Conservation (phyloP, 2,329 filamentous ascomycete genomes). For the Colletotrichum paranaense region DNA sequence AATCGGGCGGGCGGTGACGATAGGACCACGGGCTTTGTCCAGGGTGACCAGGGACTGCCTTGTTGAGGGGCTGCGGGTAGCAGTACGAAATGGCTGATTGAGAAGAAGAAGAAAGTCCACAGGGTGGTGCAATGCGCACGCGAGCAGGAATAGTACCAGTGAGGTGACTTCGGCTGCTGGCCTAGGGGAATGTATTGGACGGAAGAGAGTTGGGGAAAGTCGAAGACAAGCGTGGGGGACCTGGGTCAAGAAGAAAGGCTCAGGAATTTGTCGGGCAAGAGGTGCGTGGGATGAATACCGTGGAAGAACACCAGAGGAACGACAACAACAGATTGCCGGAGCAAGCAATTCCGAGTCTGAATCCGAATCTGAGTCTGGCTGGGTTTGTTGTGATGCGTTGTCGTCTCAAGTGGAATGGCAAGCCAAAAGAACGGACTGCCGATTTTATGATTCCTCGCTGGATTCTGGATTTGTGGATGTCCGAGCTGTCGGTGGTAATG, state of each 20-base stretch:
- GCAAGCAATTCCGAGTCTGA: not conserved
- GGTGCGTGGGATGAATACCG: constrained; percentile 21
- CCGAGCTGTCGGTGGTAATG: constrained; percentile 1
- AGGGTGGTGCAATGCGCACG: constrained; percentile 19
- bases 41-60: constrained; percentile 29
- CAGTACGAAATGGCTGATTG: constrained; percentile 28
- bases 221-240: constrained; percentile 26
- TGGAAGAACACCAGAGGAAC: not conserved
- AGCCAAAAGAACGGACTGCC: not conserved
- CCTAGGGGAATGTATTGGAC: constrained; percentile 8
- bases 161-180: constrained; percentile 15
- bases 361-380: not conserved
- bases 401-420: not conserved
- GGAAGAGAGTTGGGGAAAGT: constrained; percentile 4
- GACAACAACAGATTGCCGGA: not conserved
- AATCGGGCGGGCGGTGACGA: constrained; percentile 35
- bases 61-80: constrained; percentile 18
- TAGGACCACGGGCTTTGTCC: constrained; percentile 19
- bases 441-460: not conserved
- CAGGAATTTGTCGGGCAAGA: constrained; percentile 24
- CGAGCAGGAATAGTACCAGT: constrained; percentile 21
- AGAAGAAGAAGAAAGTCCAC: not conserved
- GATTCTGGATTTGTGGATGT: constrained; percentile 8
- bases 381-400: not conserved
- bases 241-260: constrained; percentile 20